phyloP scores from a whole-genome alignment of 768 basidiomycete species.

The Asterophora lycoperdoides region DNA sequence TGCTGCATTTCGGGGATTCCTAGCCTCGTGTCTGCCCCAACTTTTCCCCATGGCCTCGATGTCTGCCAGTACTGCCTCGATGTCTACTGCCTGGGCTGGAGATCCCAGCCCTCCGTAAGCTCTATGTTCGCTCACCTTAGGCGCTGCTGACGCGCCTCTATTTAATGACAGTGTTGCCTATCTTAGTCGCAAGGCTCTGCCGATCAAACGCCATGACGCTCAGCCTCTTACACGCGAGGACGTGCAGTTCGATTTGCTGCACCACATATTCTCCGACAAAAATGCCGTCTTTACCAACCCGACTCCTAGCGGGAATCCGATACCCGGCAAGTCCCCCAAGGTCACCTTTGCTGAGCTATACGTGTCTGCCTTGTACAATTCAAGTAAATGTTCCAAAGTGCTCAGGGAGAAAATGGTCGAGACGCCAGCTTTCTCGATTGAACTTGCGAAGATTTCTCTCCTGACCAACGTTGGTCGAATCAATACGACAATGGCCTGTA shows the following conservation, averaged over 20 bases:
- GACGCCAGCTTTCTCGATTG: constrained; percentile 70
- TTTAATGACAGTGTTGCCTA: constrained; percentile 43
- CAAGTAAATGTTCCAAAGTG: constrained; percentile 81
- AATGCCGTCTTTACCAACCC: constrained; percentile 70
- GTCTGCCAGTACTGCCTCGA: constrained; percentile 28
- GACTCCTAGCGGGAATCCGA: constrained; percentile 39
- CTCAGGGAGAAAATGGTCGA: constrained; percentile 86
- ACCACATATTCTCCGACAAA: constrained; percentile 71
- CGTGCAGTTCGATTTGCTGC: constrained; percentile 81
- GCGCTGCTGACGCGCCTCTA: background rate
- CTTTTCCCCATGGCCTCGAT: constrained; percentile 46
- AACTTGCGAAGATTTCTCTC: constrained; percentile 79
- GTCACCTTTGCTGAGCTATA: constrained; percentile 83
- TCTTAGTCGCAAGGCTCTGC: constrained; percentile 64
- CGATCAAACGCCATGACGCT: constrained; percentile 80
- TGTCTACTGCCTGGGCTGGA: constrained; percentile 37
- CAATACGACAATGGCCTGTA: constrained; percentile 89
- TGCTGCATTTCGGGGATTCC: constrained; percentile 12
- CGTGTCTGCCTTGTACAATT: constrained; percentile 74
- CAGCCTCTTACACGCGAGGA: constrained; percentile 81
- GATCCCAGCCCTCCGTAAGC: constrained; percentile 54
- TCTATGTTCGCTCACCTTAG: constrained; percentile 11
- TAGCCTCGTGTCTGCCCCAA: constrained; percentile 28
- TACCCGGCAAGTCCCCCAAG: constrained; percentile 42
- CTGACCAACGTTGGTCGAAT: constrained; percentile 88